Evolutionary conservation across 257 asterid species (phyloP), one percentile per base, ranked within the genome.

Genomic region (Lycium ferocissimum): DNA sequence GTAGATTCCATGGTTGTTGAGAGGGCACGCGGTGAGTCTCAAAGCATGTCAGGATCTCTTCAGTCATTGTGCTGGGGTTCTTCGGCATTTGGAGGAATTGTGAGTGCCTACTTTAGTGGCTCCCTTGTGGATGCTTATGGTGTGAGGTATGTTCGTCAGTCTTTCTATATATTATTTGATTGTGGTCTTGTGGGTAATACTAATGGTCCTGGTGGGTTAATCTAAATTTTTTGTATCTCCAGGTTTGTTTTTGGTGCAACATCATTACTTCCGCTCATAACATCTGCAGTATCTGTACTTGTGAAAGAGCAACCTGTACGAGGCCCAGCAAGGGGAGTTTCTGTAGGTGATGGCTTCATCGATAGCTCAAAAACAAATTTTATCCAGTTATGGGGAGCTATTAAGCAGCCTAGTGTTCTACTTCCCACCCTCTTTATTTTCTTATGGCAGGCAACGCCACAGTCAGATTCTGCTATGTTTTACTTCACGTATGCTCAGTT

Each of bases 61-160:
- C 98, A 97, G 91, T 97, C 99, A 26, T 88, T 97, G 69, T 97
- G 99, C 87, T 97, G 99, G 99, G 98, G 99, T 59, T 97, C 99
- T 17, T 95, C 99, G 47, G 98, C 99, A 84, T 93, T 95, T 84
- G 98, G 99, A 22, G 94, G 98, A 70, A 94, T 97, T n/a, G 93
- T 97, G 12, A 97, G 99, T 89, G 92, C 99, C 70, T 97, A 95
- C 91, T 97, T 95, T 86, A 97, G 99, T 87, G 99, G 99, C 85
- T 95, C 99, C 75, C 91, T 95, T 82, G 99, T 97, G 87, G 95
- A 94, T 88, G 89, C 96, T 70, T 95, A 97, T 89, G 99, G 99
- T 79, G 99, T 95, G 88, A 91, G 99, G 99, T 97, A 90, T 86
- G 89, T 69, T 87, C 56, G 33, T 83, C 84, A 35, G 43, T 10